These are phyloP conservation scores for Aspergillus olivimuriae DNA, from an alignment of 495 filamentous ascomycete species.

Conservation along the genomic window DNA sequence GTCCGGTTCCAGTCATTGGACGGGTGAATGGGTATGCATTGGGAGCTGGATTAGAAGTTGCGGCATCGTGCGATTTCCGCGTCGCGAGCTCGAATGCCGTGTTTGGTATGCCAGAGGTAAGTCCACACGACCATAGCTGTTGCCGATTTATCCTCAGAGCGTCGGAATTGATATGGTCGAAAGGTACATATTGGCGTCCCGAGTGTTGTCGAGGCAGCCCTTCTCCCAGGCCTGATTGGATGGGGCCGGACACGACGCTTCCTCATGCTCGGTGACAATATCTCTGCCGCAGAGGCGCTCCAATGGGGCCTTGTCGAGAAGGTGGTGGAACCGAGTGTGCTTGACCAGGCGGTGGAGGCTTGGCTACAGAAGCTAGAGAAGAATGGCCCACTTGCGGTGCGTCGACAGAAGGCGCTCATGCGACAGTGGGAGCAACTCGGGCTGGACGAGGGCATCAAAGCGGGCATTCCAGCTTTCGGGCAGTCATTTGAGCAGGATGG, in stretches of 20 bases:
- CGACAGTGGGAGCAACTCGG: slow-evolving; percentile 18
- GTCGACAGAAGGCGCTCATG: slow-evolving; percentile 20
- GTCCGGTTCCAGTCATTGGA: slow-evolving; percentile 19
- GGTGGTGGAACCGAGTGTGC: slow-evolving; percentile 12
- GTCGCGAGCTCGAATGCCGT: slow-evolving; percentile 14
- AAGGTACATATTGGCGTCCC: slow-evolving; percentile 13
- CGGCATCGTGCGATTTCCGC: slow-evolving; percentile 19
- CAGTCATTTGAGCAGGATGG: slow-evolving; percentile 12
- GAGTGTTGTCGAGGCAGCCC: slow-evolving; percentile 21
- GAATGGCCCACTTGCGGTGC: slow-evolving; percentile 19
- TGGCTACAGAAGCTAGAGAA: slow-evolving; percentile 18
- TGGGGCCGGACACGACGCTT: slow-evolving; percentile 21
- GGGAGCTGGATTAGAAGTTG: slow-evolving; percentile 18
- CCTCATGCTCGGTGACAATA: slow-evolving; percentile 19
- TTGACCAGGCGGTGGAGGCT: slow-evolving; percentile 20
- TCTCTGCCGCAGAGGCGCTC: slow-evolving; percentile 16
- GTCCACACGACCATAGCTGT: background rate
- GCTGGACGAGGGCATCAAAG: slow-evolving; percentile 13
- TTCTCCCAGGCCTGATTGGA: slow-evolving; percentile 17
- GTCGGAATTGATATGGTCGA: background rate
- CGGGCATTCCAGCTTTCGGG: slow-evolving; percentile 17
- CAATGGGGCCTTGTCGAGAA: slow-evolving; percentile 21
- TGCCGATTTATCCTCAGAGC: background rate
- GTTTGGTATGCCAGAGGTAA: slow-evolving; percentile 24
- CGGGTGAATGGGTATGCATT: slow-evolving; percentile 20